phyloP scores from a whole-genome alignment of 2,329 filamentous ascomycete species.

The Penicillium sp. region DNA sequence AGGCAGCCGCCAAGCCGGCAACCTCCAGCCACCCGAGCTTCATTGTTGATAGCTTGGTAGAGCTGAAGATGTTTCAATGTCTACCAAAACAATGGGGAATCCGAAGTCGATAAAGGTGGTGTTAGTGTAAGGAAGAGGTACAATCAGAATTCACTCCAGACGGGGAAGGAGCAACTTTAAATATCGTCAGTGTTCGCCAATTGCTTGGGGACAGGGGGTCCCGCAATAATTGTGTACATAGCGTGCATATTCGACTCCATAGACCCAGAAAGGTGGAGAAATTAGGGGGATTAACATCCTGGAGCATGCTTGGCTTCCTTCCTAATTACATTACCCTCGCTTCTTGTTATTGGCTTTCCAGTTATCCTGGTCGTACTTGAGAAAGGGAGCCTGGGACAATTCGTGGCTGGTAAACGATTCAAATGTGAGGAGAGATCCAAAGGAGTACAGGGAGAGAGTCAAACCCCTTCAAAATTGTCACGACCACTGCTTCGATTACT shows the following conservation, averaged over 20 bases:
- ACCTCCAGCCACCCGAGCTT: slow-evolving; percentile 36
- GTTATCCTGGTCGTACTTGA: too few species aligned
- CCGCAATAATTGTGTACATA: background rate
- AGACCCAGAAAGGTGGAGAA: background rate
- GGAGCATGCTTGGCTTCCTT: background rate
- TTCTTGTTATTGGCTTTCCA: background rate
- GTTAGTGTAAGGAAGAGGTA: background rate
- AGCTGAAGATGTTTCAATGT: background rate
- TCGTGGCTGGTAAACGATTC: slow-evolving; percentile 1
- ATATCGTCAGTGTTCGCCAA: background rate
- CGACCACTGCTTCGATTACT: background rate
- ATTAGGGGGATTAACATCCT: slow-evolving; percentile 6
- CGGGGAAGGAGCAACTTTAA: slow-evolving; percentile 2
- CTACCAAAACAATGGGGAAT: background rate
- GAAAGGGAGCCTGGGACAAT: slow-evolving; percentile 1
- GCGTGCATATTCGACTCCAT: background rate
- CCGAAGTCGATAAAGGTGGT: background rate
- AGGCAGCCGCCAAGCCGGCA: slow-evolving; percentile 31
- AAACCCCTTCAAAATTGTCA: background rate
- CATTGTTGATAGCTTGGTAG: slow-evolving; percentile 26
- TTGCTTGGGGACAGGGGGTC: slow-evolving; percentile 3
- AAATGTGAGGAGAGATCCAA: background rate
- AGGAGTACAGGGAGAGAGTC: background rate
- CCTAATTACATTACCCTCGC: background rate
- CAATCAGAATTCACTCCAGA: background rate